Percentiles rank a stretch among this genome's conserved stretches.
These are phyloP conservation scores for Pseudoneurospora amorphoporcata DNA, from an alignment of 495 filamentous ascomycete genomes.

Conservation along the genomic window DNA sequence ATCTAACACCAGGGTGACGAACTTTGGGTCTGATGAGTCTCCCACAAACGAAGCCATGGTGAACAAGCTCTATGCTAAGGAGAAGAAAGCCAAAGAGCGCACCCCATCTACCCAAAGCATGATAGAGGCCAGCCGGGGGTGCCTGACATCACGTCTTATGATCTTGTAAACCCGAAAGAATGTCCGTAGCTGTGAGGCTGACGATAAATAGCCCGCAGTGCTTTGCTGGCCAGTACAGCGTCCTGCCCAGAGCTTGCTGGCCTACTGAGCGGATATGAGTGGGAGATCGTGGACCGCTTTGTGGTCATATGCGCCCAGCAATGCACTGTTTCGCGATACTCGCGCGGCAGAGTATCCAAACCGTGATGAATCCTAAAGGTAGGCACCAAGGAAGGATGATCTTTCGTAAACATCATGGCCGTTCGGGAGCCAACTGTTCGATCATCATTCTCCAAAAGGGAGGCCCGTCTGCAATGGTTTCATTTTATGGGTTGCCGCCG, in stretches of 20 bases:
- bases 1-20: neutral
- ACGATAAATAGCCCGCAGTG: neutral
- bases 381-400: neutral
- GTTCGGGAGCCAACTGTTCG: neutral
- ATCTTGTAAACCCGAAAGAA: neutral
- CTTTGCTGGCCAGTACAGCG: neutral
- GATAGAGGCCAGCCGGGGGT: neutral
- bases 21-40: neutral
- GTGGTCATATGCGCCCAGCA: neutral
- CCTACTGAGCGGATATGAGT: neutral
- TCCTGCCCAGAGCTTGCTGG: neutral
- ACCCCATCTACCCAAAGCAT: neutral
- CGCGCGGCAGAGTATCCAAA: neutral
- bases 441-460: neutral
- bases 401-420: neutral
- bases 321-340: neutral
- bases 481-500: neutral
- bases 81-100: neutral
- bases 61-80: neutral
- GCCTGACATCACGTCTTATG: neutral
- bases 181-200: neutral
- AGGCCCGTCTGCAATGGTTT: neutral
- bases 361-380: neutral
- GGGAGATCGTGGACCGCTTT: neutral
- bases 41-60: neutral